Evolutionary conservation across 306 rosid species (phyloP).

Genomic region (Datisca glomerata): DNA sequence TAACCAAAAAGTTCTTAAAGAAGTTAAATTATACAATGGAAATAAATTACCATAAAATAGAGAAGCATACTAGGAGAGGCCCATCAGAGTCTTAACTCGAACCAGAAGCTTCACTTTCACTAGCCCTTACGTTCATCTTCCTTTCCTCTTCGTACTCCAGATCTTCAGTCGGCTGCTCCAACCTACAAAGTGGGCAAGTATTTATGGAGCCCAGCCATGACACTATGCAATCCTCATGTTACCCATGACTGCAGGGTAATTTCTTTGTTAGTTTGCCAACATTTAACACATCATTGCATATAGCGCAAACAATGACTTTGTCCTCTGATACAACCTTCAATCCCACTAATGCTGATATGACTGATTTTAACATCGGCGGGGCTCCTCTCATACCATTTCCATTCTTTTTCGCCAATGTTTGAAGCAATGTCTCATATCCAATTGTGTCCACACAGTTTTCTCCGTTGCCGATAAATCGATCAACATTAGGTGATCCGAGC

Average conservation of each 20-base stretch:
- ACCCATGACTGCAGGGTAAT: conserved; percentile 64
- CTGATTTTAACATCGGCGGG: conserved; percentile 58
- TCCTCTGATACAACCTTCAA: conserved; percentile 30
- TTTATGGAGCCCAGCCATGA: conserved; percentile 63
- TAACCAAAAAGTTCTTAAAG: conserved; percentile 15
- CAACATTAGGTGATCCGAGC: conserved; percentile 52
- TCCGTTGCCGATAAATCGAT: conserved; percentile 50
- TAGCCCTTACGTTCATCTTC: conserved; percentile 19
- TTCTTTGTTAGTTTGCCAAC: conserved; percentile 50
- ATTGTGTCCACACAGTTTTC: conserved; percentile 73
- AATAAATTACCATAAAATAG: not conserved
- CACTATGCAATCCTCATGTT: conserved; percentile 71
- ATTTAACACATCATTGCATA: conserved; percentile 51
- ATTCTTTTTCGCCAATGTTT: conserved; percentile 60
- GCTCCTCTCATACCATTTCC: conserved; percentile 59
- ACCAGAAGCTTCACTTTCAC: conserved; percentile 43
- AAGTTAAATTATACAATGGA: conserved; percentile 5
- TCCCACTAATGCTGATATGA: conserved; percentile 27
- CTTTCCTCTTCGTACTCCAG: conserved; percentile 54
- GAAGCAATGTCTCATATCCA: conserved; percentile 62
- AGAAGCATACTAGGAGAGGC: conserved; percentile 29
- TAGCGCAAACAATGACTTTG: conserved; percentile 35
- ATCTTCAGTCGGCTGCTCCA: conserved; percentile 71
- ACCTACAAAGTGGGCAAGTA: conserved; percentile 80
- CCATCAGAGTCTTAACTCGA: conserved; percentile 31